These are phyloP conservation scores for Lactifluus hygrophoroides DNA, from an alignment of 768 basidiomycete species.

Conservation along the genomic window DNA sequence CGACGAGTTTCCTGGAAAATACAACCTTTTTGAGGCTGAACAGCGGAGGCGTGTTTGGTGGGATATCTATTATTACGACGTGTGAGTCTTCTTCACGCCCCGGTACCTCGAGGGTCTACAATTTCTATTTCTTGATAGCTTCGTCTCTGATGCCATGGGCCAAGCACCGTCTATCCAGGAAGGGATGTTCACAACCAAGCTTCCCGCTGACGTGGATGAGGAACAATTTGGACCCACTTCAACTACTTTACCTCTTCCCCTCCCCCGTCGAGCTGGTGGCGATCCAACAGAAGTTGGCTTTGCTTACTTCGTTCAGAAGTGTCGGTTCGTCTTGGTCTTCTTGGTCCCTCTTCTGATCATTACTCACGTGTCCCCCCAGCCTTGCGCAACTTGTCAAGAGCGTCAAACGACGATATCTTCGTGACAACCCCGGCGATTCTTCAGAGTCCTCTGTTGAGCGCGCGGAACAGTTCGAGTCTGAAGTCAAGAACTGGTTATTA, in stretches of 20 bases:
- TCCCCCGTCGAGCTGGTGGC: constrained; percentile 21
- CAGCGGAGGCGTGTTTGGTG: constrained; percentile 60
- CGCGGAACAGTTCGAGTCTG: constrained; percentile 47
- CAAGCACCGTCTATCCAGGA: constrained; percentile 53
- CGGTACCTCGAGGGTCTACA: too few relatives aligned
- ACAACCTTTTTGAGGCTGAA: constrained; percentile 43
- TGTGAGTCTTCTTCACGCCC: constrained; percentile 51
- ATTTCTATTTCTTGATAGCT: too few relatives aligned
- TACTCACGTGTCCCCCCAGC: constrained; percentile 27
- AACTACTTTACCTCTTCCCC: constrained; percentile 35
- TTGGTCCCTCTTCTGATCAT: neutral
- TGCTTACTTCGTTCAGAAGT: constrained; percentile 48
- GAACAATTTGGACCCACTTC: constrained; percentile 41
- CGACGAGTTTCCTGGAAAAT: constrained; percentile 40
- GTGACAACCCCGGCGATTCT: constrained; percentile 28
- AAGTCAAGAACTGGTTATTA: constrained; percentile 45
- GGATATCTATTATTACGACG: constrained; percentile 70
- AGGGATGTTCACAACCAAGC: constrained; percentile 43
- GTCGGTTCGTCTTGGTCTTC: constrained; percentile 38
- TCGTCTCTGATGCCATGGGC: constrained; percentile 59
- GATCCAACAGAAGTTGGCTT: constrained; percentile 29
- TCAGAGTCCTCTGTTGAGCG: constrained; percentile 47
- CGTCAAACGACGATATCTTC: constrained; percentile 44
- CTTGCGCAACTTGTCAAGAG: constrained; percentile 56
- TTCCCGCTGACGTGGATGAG: constrained; percentile 53